Percentiles rank a stretch among this genome's conserved stretches.
These are phyloP conservation scores for Teunomyces stri DNA, from an alignment of 805 yeast genomes.

Conservation along the genomic window DNA sequence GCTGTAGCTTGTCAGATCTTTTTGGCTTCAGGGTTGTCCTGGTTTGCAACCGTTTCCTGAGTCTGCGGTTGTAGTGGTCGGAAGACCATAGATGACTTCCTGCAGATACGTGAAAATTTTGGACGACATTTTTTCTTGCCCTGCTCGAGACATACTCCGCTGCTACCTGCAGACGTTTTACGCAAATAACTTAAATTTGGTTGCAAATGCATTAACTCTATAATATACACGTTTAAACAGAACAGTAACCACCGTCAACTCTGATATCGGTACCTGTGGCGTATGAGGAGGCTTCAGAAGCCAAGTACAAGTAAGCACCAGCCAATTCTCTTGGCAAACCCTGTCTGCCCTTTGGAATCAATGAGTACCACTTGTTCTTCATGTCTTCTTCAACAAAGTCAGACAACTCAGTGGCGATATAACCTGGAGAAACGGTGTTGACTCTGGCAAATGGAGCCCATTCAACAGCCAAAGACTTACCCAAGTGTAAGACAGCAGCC, in stretches of 20 bases:
- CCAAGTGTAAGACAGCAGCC: conserved; percentile 77
- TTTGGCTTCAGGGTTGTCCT: no score
- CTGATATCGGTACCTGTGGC: conserved; percentile 75
- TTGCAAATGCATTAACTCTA: conserved; percentile 1
- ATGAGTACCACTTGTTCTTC: conserved; percentile 38
- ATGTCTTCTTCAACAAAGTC: conserved; percentile 35
- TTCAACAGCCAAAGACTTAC: conserved; percentile 78
- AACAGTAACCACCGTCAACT: conserved; percentile 77
- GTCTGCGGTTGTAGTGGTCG: no score
- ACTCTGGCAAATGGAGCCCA: conserved; percentile 86
- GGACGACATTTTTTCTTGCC: background rate
- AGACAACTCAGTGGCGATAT: conserved; percentile 67
- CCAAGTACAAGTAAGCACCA: conserved; percentile 78
- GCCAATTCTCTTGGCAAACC: conserved; percentile 70
- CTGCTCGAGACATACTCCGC: background rate
- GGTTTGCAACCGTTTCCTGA: no score
- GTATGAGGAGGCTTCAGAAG: conserved; percentile 76
- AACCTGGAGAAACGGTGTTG: conserved; percentile 83
- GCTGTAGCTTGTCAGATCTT: no score
- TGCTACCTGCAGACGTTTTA: background rate
- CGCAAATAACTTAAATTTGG: background rate
- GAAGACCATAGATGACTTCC: no score
- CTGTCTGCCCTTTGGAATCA: conserved; percentile 73
- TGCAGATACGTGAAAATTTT: no score
- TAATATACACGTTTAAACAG: conserved; percentile 30